These are phyloP conservation scores for Tuber magnatum DNA, from an alignment of 495 filamentous ascomycete genomes.

Conservation along the genomic window DNA sequence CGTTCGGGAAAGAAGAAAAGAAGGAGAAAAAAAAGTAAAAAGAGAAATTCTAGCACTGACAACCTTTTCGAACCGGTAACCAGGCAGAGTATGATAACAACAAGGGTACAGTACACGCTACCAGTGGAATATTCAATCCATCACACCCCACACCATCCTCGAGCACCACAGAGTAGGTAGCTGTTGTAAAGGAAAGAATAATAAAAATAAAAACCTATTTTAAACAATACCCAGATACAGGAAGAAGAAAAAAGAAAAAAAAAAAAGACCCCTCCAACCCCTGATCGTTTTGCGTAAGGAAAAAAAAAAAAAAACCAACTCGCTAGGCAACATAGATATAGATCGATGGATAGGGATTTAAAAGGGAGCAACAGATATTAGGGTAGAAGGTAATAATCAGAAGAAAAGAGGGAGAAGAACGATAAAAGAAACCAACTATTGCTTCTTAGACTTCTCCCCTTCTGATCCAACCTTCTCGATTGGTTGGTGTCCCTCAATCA, in stretches of 20 bases:
- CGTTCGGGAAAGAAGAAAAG: background rate
- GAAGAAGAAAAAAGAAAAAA: conserved; percentile 8
- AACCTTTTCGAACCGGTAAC: too few species aligned
- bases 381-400: background rate
- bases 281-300: background rate
- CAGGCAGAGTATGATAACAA: background rate
- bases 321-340: conserved; percentile 21
- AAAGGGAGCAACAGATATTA: background rate
- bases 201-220: conserved; percentile 26
- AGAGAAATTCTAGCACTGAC: background rate
- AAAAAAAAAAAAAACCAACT: background rate
- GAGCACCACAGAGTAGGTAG: conserved; percentile 7
- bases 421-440: conserved; percentile 19
- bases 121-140: conserved; percentile 20
- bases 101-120: background rate
- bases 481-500: conserved; percentile 34
- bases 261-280: background rate
- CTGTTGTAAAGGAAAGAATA: conserved; percentile 12
- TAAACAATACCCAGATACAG: conserved; percentile 27
- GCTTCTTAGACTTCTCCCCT: conserved; percentile 27
- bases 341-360: conserved; percentile 4
- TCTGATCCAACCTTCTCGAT: background rate
- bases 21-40: background rate
- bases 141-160: background rate
- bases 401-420: conserved; percentile 15